These are phyloP conservation scores for Penstemon barbatus DNA, from an alignment of 257 asterid species.

Conservation along the genomic window DNA sequence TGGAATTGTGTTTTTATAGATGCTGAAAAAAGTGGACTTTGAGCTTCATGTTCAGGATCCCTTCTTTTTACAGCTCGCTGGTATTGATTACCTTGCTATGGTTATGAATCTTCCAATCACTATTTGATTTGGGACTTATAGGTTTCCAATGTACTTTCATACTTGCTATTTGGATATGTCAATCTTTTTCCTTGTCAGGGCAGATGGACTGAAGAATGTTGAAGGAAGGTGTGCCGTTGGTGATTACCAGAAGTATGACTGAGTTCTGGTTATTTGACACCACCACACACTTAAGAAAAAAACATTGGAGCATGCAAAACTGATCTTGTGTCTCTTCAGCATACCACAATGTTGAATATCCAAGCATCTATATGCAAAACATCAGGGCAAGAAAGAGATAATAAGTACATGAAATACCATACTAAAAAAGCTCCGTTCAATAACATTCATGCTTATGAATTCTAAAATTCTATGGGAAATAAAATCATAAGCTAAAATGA, in stretches of 20 bases:
- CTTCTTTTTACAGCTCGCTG: constrained; percentile 70
- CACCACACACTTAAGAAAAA: neutral
- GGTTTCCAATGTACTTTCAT: neutral
- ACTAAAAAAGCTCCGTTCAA: neutral
- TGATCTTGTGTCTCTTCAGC: neutral
- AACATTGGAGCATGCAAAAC: neutral
- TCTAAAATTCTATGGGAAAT: neutral
- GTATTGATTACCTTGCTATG: constrained; percentile 38
- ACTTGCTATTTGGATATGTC: neutral
- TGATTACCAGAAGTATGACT: constrained; percentile 53
- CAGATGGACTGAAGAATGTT: constrained; percentile 74
- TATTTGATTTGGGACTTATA: neutral
- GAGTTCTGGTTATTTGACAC: constrained; percentile 1
- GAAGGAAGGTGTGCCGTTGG: constrained; percentile 95
- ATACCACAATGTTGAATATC: neutral
- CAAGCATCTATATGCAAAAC: neutral
- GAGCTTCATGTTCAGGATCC: constrained; percentile 93
- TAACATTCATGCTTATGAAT: neutral
- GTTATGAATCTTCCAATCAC: constrained; percentile 6
- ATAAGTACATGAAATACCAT: neutral
- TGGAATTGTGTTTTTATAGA: constrained; percentile 36
- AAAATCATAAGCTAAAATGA: constrained; percentile 11
- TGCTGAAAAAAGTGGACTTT: constrained; percentile 62
- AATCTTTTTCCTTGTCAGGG: constrained; percentile 10
- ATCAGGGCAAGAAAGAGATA: neutral